Percentiles rank a stretch among this genome's conserved stretches.
Conservation (phyloP, 2,329 filamentous ascomycete genomes). For the Eutypella sp. region DNA sequence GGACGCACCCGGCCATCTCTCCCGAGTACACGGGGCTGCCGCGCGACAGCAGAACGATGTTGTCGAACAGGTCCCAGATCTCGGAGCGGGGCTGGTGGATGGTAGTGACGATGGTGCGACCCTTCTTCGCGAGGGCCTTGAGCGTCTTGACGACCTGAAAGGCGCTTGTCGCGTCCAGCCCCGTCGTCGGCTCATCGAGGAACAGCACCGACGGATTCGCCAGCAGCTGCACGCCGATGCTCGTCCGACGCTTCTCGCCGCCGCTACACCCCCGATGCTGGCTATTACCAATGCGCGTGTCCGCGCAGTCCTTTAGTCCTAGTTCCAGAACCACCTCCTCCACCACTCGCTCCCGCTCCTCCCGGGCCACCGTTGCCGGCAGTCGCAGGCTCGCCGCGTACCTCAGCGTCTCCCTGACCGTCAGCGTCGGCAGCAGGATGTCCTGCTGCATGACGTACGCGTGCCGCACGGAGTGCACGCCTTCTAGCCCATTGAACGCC, state of each 20-base stretch:
- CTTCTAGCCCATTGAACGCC: slow-evolving; percentile 56
- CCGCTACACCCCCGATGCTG: slow-evolving; percentile 72
- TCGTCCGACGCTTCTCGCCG: slow-evolving; percentile 71
- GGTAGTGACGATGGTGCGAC: slow-evolving; percentile 66
- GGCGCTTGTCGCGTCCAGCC: slow-evolving; percentile 71
- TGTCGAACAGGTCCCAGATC: slow-evolving; percentile 74
- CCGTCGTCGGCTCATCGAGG: slow-evolving; percentile 75
- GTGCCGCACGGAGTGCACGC: slow-evolving; percentile 51
- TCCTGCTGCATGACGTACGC: slow-evolving; percentile 76
- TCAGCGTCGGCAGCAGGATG: slow-evolving; percentile 66
- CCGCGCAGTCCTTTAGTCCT: slow-evolving; percentile 70
- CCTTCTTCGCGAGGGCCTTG: slow-evolving; percentile 62
- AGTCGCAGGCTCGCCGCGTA: slow-evolving; percentile 70
- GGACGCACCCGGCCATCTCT: slow-evolving; percentile 48
- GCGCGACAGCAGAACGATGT: slow-evolving; percentile 61
- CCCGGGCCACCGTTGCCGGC: slow-evolving; percentile 53
- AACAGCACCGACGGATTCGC: slow-evolving; percentile 74
- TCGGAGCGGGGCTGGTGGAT: slow-evolving; percentile 76
- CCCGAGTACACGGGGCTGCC: slow-evolving; percentile 68
- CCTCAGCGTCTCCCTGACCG: slow-evolving; percentile 67
- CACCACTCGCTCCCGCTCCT: slow-evolving; percentile 59
- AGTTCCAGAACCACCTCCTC: slow-evolving; percentile 74
- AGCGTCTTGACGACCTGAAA: slow-evolving; percentile 68
- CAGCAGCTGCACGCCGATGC: slow-evolving; percentile 74
- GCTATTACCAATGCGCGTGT: slow-evolving; percentile 67